These are phyloP conservation scores for Pseudogymnoascus sp. DNA, from an alignment of 2,329 filamentous ascomycete genomes.

Conservation along the genomic window DNA sequence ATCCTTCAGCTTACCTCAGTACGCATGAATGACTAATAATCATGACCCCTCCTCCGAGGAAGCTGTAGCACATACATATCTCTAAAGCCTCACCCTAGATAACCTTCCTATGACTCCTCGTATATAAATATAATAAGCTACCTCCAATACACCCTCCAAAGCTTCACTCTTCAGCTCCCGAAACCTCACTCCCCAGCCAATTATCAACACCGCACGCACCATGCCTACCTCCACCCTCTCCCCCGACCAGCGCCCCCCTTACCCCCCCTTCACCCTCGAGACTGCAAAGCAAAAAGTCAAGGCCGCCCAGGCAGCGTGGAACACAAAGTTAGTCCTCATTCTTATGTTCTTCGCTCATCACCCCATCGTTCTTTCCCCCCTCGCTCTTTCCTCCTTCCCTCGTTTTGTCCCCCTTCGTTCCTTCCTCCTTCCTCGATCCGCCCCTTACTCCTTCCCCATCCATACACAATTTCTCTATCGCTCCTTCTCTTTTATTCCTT, in stretches of 20 bases:
- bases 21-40: not conserved
- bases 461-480: not conserved
- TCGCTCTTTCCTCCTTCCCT: not conserved
- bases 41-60: not conserved
- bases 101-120: not conserved
- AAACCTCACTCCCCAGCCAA: not conserved
- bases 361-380: conserved; percentile 35
- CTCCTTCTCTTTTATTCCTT: not conserved
- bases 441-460: not conserved
- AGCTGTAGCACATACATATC: not conserved
- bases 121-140: not conserved
- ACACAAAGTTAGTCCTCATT: conserved; percentile 48
- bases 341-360: conserved; percentile 41
- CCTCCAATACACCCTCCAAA: not conserved
- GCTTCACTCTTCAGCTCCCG: not conserved
- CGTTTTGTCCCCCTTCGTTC: not conserved
- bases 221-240: conserved; percentile 13
- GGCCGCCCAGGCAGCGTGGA: conserved; percentile 76
- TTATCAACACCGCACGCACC: not conserved
- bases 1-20: not conserved
- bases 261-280: conserved; percentile 68
- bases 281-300: conserved; percentile 71
- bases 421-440: not conserved
- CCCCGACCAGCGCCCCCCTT: conserved; percentile 31
- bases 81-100: not conserved